Percentiles rank a stretch among this genome's conserved stretches.
Evolutionary conservation across 73 alveolate species (phyloP).

Genomic region (Tetrahymena thermophila): DNA sequence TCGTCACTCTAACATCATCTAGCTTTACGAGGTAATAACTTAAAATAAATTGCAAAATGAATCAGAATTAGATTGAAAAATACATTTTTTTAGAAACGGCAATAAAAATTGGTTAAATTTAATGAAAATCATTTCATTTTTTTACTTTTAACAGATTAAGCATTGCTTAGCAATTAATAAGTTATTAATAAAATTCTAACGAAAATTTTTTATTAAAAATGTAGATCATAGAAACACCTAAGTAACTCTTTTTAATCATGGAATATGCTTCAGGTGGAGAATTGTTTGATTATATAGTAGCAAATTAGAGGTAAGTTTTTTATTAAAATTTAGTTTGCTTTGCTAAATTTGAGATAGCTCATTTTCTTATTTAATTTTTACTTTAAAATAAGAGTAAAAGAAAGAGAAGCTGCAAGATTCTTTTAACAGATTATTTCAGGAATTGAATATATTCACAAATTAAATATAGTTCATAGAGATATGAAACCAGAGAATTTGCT

Average conservation of each 20-base stretch:
- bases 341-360: background rate
- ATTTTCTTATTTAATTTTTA: background rate
- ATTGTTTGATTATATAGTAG: conserved; percentile 81
- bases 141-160: background rate
- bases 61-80: background rate
- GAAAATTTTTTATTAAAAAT: background rate
- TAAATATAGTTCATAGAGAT: conserved; percentile 85
- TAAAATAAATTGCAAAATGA: background rate
- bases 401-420: conserved; percentile 78
- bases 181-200: background rate
- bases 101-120: background rate
- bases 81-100: background rate
- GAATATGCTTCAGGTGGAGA: conserved; percentile 93
- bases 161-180: background rate
- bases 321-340: background rate
- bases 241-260: conserved; percentile 75
- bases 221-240: conserved; percentile 55
- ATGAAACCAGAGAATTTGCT: conserved; percentile 93
- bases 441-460: conserved; percentile 78
- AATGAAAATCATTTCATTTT: background rate
- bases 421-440: conserved; percentile 79
- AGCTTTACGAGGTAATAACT: conserved; percentile 58
- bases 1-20: conserved; percentile 79
- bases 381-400: conserved; percentile 50
- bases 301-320: conserved; percentile 11